Evolutionary conservation across 306 rosid genomes (phyloP).

Genomic region (Pyrus communis): DNA sequence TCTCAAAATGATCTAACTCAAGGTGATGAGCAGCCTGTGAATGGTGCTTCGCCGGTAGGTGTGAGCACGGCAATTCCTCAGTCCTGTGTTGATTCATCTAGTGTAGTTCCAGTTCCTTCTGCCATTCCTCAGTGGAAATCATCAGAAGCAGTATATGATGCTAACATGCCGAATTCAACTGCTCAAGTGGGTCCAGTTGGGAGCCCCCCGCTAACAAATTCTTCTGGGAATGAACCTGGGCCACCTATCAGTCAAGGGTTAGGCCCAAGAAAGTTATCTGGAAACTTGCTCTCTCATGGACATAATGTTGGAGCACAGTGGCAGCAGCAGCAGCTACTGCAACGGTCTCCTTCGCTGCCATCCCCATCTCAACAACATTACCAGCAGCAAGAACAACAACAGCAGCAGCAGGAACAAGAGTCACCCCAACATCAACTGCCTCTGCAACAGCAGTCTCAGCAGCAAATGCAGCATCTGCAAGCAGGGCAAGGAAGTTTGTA

Average conservation of each 20-base stretch:
- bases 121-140: constrained; percentile 57
- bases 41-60: constrained; percentile 39
- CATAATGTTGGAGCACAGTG: constrained; percentile 64
- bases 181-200: constrained; percentile 48
- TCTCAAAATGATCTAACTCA: constrained; percentile 54
- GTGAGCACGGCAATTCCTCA: constrained; percentile 40
- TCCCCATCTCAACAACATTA: constrained; percentile 47
- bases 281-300: constrained; percentile 56
- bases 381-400: constrained; percentile 37
- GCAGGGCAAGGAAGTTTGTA: constrained; percentile 59
- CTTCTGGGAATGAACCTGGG: constrained; percentile 47
- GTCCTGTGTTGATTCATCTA: constrained; percentile 43
- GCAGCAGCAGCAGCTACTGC: constrained; percentile 47
- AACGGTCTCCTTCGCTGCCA: constrained; percentile 49
- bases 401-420: constrained; percentile 36
- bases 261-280: constrained; percentile 55
- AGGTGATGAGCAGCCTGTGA: constrained; percentile 56
- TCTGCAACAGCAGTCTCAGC: constrained; percentile 57
- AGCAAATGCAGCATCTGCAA: constrained; percentile 53
- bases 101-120: constrained; percentile 39
- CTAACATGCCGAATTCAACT: constrained; percentile 41
- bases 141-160: constrained; percentile 51
- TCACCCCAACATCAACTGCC: constrained; percentile 39
- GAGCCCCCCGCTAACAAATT: constrained; percentile 43
- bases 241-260: constrained; percentile 50